A percentile compares a stretch with the other conserved stretches of the same genome.
Conservation (phyloP, 257 asterid genomes). For the Solanum tarapatanum region DNA sequence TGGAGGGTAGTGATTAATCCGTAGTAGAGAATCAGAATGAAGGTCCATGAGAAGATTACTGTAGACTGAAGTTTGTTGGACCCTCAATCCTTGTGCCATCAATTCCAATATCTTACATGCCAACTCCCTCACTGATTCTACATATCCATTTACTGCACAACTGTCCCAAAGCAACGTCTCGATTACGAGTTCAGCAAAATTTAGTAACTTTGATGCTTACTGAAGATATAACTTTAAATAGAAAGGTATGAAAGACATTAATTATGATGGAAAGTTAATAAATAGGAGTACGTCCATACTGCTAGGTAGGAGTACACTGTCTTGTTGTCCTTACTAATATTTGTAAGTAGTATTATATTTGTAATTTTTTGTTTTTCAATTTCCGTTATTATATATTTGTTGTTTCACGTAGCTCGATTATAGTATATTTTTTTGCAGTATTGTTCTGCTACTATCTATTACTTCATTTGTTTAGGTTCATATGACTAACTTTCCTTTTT, state of each 20-base stretch:
- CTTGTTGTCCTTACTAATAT: not conserved
- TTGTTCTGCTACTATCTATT: not conserved
- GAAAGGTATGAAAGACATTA: fast-evolving
- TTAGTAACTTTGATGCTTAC: not conserved
- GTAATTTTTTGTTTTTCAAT: not conserved
- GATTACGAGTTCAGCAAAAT: not conserved
- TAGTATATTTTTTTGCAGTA: fast-evolving
- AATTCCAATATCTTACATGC: constrained; percentile 58
- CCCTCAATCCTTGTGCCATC: constrained; percentile 40
- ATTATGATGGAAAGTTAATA: not conserved
- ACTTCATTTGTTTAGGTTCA: fast-evolving
- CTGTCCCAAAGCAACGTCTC: constrained; percentile 6
- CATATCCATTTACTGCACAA: constrained; percentile 34
- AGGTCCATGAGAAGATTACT: constrained; percentile 35
- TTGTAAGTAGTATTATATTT: not conserved
- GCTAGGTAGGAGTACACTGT: not conserved
- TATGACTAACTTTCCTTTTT: too few relatives aligned
- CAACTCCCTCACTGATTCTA: constrained; percentile 39
- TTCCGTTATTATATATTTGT: not conserved
- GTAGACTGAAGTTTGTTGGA: constrained; percentile 19
- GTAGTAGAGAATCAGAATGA: constrained; percentile 37
- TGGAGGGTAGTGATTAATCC: constrained; percentile 66
- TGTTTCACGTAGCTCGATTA: not conserved
- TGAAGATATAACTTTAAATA: too few relatives aligned
- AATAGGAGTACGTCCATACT: not conserved